phyloP scores from a whole-genome alignment of 225 moss, liverwort and hornwort species.

The Neckera pumila region DNA sequence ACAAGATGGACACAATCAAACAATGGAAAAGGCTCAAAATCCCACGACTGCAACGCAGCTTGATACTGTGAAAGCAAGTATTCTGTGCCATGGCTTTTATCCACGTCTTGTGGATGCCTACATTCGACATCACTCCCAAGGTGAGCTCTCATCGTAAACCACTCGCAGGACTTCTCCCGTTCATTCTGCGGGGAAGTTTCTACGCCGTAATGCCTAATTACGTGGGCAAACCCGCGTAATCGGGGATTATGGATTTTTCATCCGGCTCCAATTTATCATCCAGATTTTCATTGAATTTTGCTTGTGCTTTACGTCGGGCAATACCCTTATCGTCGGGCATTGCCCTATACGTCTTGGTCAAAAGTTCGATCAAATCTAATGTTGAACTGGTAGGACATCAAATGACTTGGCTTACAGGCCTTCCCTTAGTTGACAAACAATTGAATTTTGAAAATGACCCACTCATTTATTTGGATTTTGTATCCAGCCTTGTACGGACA shows the following conservation, averaged over 20 bases:
- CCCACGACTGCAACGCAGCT: background rate
- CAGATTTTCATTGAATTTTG: too few species aligned
- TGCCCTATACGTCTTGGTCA: too few species aligned
- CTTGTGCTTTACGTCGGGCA: too few species aligned
- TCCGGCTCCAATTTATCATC: too few species aligned
- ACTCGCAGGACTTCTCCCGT: too few species aligned
- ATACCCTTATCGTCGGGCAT: too few species aligned
- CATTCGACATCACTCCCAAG: background rate
- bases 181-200: too few species aligned
- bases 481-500: accelerated
- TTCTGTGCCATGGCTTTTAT: background rate
- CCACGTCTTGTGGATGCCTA: background rate
- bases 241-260: too few species aligned
- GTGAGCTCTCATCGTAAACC: background rate
- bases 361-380: too few species aligned
- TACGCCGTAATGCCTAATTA: too few species aligned
- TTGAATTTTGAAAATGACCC: background rate
- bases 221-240: too few species aligned
- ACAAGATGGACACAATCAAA: background rate
- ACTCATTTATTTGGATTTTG: background rate
- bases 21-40: background rate
- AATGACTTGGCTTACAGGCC: background rate
- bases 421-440: background rate
- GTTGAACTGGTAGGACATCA: background rate
- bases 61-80: constrained; percentile 7